These are phyloP conservation scores for Magnolia kwangsiensis DNA, from an alignment of 164 flowering plant genomes.

Conservation along the genomic window DNA sequence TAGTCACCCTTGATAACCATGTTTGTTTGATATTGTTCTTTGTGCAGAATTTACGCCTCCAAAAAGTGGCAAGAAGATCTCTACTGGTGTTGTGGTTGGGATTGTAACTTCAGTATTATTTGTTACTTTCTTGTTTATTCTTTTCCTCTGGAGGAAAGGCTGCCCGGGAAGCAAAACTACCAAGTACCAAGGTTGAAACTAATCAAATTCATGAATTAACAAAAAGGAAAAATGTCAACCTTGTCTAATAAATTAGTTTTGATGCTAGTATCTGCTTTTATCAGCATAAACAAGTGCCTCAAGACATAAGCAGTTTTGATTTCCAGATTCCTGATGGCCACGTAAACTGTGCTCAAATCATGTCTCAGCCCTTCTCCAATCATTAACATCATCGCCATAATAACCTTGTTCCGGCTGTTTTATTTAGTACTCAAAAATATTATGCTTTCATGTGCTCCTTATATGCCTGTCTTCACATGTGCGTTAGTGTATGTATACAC, in stretches of 20 bases:
- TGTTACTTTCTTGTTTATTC: background rate
- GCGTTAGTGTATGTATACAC: background rate
- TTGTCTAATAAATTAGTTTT: background rate
- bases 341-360: too few relatives aligned
- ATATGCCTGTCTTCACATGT: background rate
- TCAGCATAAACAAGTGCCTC: too few relatives aligned
- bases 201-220: background rate
- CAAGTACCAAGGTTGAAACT: background rate
- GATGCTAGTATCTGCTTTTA: too few relatives aligned
- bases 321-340: too few relatives aligned
- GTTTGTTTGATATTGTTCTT: background rate
- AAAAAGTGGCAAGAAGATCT: background rate
- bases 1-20: too few relatives aligned
- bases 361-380: background rate
- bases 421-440: background rate
- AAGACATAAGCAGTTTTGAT: too few relatives aligned
- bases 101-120: background rate
- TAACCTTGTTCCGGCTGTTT: background rate
- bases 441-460: background rate
- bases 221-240: background rate
- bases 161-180: background rate
- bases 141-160: background rate
- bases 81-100: background rate
- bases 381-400: background rate
- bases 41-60: background rate